Conservation (phyloP, 106 monocot species). For the Cymbidium sinense region DNA sequence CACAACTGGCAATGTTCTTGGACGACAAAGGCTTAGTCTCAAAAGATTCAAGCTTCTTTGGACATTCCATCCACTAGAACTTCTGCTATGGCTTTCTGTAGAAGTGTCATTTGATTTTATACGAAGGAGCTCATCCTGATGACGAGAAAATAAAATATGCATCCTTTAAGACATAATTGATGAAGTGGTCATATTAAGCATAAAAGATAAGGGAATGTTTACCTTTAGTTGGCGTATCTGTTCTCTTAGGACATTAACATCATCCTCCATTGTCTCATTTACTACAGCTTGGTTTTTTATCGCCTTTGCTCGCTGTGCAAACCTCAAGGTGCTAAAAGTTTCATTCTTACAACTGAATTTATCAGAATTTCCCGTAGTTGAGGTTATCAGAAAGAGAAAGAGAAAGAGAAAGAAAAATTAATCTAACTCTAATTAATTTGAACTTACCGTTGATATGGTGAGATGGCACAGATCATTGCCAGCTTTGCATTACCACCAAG, state of each 20-base stretch:
- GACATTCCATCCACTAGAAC: conserved; percentile 85
- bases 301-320: conserved; percentile 93
- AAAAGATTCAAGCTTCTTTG: conserved; percentile 78
- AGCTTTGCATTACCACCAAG: conserved; percentile 99
- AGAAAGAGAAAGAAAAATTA: conserved; percentile 1
- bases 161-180: not conserved
- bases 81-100: conserved; percentile 26
- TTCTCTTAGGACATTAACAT: conserved; percentile 82
- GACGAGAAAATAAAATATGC: not conserved
- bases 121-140: conserved; percentile 74
- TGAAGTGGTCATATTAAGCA: not conserved
- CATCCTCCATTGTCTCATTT: conserved; percentile 87
- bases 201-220: not conserved
- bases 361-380: conserved; percentile 2
- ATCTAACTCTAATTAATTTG: not conserved
- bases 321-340: conserved; percentile 86
- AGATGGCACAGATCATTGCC: conserved; percentile 95
- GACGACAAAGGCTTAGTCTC: conserved; percentile 65
- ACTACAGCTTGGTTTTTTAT: conserved; percentile 92
- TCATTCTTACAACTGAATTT: conserved; percentile 81
- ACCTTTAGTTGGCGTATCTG: conserved; percentile 94
- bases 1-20: conserved; percentile 35
- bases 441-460: conserved; percentile 68
- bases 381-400: not conserved
- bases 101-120: conserved; percentile 63